These are phyloP conservation scores for Penicillium sp. DNA, from an alignment of 2,329 filamentous ascomycete genomes.

Conservation along the genomic window DNA sequence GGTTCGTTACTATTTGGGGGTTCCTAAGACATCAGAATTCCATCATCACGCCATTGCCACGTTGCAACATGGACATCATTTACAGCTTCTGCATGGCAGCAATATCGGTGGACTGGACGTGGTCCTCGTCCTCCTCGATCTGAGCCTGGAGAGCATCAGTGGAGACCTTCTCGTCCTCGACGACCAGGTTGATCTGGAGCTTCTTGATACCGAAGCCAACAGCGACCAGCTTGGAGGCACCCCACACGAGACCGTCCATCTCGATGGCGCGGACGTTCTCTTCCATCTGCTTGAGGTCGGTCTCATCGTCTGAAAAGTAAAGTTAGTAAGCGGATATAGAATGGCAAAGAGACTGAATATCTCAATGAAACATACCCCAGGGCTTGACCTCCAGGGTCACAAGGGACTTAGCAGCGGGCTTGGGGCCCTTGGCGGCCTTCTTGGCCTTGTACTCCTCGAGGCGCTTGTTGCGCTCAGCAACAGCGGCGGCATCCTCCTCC, in stretches of 20 bases:
- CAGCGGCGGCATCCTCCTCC: constrained; percentile 89
- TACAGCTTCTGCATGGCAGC: constrained; percentile 92
- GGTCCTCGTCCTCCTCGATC: constrained; percentile 87
- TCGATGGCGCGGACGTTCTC: constrained; percentile 77
- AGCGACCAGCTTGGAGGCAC: constrained; percentile 82
- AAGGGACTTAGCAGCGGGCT: constrained; percentile 92
- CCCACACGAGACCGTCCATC: constrained; percentile 95
- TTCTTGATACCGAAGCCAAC: constrained; percentile 99
- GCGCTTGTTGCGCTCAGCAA: constrained; percentile 80
- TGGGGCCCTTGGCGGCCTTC: constrained; percentile 83
- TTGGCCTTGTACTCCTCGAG: constrained; percentile 94
- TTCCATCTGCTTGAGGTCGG: constrained; percentile 83
- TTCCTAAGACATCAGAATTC: constrained; percentile 40
- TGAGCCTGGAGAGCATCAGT: constrained; percentile 81
- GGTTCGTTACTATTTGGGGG: constrained; percentile 40
- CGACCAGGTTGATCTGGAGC: constrained; percentile 96
- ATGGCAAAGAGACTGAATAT: not conserved
- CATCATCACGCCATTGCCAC: constrained; percentile 38
- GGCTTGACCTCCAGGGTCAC: constrained; percentile 97
- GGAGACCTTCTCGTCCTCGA: constrained; percentile 96
- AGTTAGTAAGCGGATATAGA: constrained; percentile 23
- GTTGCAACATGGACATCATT: constrained; percentile 41
- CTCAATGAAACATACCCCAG: constrained; percentile 72
- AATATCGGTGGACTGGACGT: constrained; percentile 92
- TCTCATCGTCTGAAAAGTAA: constrained; percentile 74